Conservation (phyloP, 208 protist species). For the Blechomonas ayalai region DNA sequence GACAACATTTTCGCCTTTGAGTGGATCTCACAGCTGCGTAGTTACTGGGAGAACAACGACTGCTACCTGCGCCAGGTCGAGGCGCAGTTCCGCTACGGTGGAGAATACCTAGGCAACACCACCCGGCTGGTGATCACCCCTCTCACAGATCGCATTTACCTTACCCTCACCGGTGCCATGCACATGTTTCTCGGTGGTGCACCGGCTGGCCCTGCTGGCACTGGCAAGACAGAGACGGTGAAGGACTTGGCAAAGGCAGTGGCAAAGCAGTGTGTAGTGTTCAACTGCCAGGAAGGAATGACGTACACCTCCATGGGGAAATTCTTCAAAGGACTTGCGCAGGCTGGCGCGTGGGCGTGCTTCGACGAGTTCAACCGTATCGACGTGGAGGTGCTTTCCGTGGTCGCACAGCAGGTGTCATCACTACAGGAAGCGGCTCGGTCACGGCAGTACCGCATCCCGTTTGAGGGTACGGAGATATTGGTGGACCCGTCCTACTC, state of each 20-base stretch:
- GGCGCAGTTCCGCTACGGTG: constrained; percentile 92
- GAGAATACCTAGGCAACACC: constrained; percentile 96
- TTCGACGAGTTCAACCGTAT: constrained; percentile 99
- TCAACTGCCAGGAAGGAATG: constrained; percentile 97
- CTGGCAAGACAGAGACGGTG: constrained; percentile 96
- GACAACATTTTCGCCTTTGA: constrained; percentile 90
- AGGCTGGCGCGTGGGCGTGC: constrained; percentile 95
- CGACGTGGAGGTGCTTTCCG: constrained; percentile 96
- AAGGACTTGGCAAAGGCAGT: constrained; percentile 97
- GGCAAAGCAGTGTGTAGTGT: constrained; percentile 97
- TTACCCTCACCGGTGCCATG: constrained; percentile 95
- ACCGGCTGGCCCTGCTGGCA: constrained; percentile 89
- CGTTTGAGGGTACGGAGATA: constrained; percentile 94
- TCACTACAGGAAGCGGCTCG: constrained; percentile 90
- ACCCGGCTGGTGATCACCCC: constrained; percentile 96
- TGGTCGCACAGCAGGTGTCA: constrained; percentile 95
- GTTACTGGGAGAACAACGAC: constrained; percentile 95
- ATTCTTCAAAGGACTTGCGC: constrained; percentile 96
- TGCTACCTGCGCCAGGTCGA: constrained; percentile 89
- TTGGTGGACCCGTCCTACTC: constrained; percentile 91
- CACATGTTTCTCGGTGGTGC: constrained; percentile 94
- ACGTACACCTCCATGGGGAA: constrained; percentile 96
- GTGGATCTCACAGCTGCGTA: constrained; percentile 95
- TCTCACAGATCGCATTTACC: constrained; percentile 95
- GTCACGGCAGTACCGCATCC: constrained; percentile 73